Conservation (phyloP, 768 basidiomycete species). For the Hortiboletus campestris region DNA sequence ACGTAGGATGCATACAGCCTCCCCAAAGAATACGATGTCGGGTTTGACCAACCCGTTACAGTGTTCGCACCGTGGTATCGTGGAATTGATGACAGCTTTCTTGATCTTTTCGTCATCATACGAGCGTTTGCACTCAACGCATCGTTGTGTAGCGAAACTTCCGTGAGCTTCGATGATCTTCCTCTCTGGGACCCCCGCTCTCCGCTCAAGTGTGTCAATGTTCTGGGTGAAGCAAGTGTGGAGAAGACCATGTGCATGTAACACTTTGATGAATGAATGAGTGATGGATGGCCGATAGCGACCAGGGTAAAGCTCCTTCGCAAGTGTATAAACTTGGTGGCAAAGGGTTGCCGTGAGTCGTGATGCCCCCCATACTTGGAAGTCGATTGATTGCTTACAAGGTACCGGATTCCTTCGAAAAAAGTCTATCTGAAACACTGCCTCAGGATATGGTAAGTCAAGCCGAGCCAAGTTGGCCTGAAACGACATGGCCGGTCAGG, state of each 20-base stretch:
- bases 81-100: slow-evolving; percentile 53
- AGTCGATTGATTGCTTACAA: slow-evolving; percentile 45
- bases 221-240: slow-evolving; percentile 87
- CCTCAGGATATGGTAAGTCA: slow-evolving; percentile 89
- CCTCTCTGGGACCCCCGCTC: slow-evolving; percentile 69
- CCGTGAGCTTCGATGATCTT: slow-evolving; percentile 95
- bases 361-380: neutral
- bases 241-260: slow-evolving; percentile 67
- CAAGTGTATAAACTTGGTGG: slow-evolving; percentile 77
- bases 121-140: slow-evolving; percentile 64
- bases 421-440: slow-evolving; percentile 90
- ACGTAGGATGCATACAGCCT: slow-evolving; percentile 48
- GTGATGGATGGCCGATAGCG: slow-evolving; percentile 84
- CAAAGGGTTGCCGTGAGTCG: neutral
- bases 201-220: slow-evolving; percentile 88
- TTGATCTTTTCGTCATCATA: slow-evolving; percentile 72
- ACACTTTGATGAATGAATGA: slow-evolving; percentile 85
- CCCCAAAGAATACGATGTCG: slow-evolving; percentile 95
- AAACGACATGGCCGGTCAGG: neutral
- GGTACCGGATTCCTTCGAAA: slow-evolving; percentile 79
- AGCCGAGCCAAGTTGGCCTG: slow-evolving; percentile 77
- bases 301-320: slow-evolving; percentile 90
- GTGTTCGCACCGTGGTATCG: slow-evolving; percentile 57
- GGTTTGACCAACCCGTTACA: slow-evolving; percentile 84
- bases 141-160: slow-evolving; percentile 85